phyloP scores from a whole-genome alignment of 2,329 filamentous ascomycete genomes.

The Chaetomium globosum region DNA sequence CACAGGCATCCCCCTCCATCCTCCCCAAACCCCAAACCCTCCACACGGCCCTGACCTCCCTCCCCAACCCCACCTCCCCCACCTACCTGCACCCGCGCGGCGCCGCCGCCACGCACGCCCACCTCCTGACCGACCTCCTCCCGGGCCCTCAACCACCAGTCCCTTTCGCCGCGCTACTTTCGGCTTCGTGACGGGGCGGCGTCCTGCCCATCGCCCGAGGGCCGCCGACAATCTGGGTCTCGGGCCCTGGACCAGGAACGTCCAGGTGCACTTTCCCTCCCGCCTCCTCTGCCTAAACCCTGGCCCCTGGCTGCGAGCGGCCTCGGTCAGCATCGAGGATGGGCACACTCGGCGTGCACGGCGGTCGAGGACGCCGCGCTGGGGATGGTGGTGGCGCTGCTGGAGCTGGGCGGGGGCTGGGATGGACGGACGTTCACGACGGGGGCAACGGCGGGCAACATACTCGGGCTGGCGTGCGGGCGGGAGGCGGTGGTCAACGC shows the following conservation, averaged over 20 bases:
- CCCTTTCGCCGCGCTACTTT: slow-evolving; percentile 74
- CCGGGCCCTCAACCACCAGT: slow-evolving; percentile 67
- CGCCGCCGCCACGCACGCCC: slow-evolving; percentile 42
- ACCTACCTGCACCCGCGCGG: slow-evolving; percentile 28
- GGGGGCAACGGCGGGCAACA: slow-evolving; percentile 74
- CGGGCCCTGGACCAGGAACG: slow-evolving; percentile 76
- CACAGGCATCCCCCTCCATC: slow-evolving; percentile 50
- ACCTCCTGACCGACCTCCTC: slow-evolving; percentile 52
- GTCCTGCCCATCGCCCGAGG: slow-evolving; percentile 74
- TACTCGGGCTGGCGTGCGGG: slow-evolving; percentile 70
- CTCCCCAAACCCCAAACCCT: slow-evolving; percentile 47
- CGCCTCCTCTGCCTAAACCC: no score
- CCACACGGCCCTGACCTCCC: slow-evolving; percentile 45
- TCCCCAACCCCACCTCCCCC: slow-evolving; percentile 43
- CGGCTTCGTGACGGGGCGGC: slow-evolving; percentile 83
- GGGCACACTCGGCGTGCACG: slow-evolving; percentile 70
- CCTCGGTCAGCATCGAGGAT: neutral
- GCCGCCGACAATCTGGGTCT: slow-evolving; percentile 84
- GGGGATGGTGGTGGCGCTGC: slow-evolving; percentile 66
- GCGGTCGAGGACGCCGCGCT: slow-evolving; percentile 75
- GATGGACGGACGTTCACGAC: slow-evolving; percentile 56
- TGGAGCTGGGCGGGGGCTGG: slow-evolving; percentile 61
- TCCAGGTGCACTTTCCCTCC: slow-evolving; percentile 79
- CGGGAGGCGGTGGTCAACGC: slow-evolving; percentile 64
- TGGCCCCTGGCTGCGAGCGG: no score